A percentile compares a stretch with the other conserved stretches of the same genome.
Conservation (phyloP, 164 flowering plant species). For the Dillenia turbinata region DNA sequence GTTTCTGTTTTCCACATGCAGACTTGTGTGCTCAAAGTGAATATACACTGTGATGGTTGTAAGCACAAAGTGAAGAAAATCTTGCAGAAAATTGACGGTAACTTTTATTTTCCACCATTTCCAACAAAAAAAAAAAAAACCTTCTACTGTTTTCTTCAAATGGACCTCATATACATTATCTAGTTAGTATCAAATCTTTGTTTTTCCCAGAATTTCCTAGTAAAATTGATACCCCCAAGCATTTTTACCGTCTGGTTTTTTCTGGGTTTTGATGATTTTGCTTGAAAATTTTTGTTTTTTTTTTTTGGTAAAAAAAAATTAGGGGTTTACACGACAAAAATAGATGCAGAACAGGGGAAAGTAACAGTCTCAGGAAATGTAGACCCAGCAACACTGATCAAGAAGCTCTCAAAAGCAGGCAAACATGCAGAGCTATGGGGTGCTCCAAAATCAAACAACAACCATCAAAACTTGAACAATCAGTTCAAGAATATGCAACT, state of each 20-base stretch:
- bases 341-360: slow-evolving; percentile 87
- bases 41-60: slow-evolving; percentile 88
- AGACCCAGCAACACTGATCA: slow-evolving; percentile 64
- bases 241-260: background rate
- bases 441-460: slow-evolving; percentile 42
- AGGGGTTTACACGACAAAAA: slow-evolving; percentile 72
- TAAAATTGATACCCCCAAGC: background rate
- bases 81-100: slow-evolving; percentile 84
- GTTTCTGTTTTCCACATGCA: slow-evolving; percentile 32
- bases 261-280: slow-evolving; percentile 5
- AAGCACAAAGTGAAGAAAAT: slow-evolving; percentile 84
- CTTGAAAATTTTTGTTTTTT: background rate
- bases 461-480: slow-evolving; percentile 41
- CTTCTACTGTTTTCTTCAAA: too few species aligned
- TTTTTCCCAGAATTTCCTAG: background rate
- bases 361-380: slow-evolving; percentile 92
- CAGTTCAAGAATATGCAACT: slow-evolving; percentile 70
- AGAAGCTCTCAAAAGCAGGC: slow-evolving; percentile 72
- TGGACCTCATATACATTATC: too few species aligned
- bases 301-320: background rate
- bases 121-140: background rate
- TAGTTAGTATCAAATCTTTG: too few species aligned
- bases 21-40: slow-evolving; percentile 85
- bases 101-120: background rate
- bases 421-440: slow-evolving; percentile 93